Evolutionary conservation across 2,329 filamentous ascomycete species (phyloP).

Genomic region (Xylariomycetidae sp.): DNA sequence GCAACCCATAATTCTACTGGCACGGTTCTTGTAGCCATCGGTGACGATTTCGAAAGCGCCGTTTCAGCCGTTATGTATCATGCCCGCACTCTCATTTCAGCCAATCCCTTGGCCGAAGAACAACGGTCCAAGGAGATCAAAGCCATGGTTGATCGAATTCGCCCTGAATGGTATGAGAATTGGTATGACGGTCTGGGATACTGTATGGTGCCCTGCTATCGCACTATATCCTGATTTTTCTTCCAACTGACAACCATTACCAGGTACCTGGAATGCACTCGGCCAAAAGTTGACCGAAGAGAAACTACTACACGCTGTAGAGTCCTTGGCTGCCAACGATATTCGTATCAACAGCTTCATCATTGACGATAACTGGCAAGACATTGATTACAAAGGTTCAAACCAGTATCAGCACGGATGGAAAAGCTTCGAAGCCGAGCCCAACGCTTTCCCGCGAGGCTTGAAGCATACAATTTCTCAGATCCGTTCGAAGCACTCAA

Average conservation of each 20-base stretch:
- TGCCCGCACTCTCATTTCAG: slow-evolving; percentile 57
- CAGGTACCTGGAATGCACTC: slow-evolving; percentile 86
- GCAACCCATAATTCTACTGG: slow-evolving; percentile 46
- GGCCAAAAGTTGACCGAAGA: slow-evolving; percentile 77
- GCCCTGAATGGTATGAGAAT: slow-evolving; percentile 66
- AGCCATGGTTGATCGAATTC: slow-evolving; percentile 41
- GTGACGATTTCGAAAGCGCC: slow-evolving; percentile 66
- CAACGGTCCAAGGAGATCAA: no score
- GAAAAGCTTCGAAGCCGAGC: slow-evolving; percentile 82
- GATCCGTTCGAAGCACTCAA: slow-evolving; percentile 63
- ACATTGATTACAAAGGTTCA: slow-evolving; percentile 49
- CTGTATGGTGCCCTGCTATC: slow-evolving; percentile 57
- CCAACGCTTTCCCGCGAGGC: slow-evolving; percentile 70
- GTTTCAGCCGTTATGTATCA: slow-evolving; percentile 82
- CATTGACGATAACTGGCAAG: slow-evolving; percentile 97
- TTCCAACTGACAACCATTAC: neutral
- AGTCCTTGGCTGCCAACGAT: slow-evolving; percentile 60
- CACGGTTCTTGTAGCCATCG: slow-evolving; percentile 63
- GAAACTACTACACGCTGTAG: slow-evolving; percentile 70
- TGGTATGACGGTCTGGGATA: slow-evolving; percentile 94
- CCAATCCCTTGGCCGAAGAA: slow-evolving; percentile 39
- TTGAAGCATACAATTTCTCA: slow-evolving; percentile 63
- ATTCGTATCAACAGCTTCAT: slow-evolving; percentile 82
- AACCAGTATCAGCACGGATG: slow-evolving; percentile 58
- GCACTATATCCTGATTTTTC: neutral